These are phyloP conservation scores for Talaromyces thailandensis DNA, from an alignment of 495 filamentous ascomycete genomes.

Conservation along the genomic window DNA sequence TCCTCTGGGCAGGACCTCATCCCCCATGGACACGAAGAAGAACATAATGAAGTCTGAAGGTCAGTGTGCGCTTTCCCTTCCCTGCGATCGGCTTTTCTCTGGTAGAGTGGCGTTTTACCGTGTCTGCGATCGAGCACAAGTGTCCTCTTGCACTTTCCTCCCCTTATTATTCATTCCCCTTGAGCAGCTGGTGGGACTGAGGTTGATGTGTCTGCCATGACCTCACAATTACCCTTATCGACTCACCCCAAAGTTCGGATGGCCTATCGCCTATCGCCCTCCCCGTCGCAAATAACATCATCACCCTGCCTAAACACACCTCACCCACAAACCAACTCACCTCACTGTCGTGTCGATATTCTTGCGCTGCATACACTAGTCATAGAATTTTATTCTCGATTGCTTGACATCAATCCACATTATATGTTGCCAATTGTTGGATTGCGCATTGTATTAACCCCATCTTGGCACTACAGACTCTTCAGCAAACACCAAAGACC, in stretches of 20 bases:
- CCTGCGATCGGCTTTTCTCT: background rate
- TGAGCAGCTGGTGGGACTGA: constrained; percentile 24
- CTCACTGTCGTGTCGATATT: background rate
- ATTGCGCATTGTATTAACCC: background rate
- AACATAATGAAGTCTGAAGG: constrained; percentile 34
- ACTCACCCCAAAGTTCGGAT: background rate
- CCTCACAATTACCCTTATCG: constrained; percentile 25
- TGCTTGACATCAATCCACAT: background rate
- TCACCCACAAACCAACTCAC: background rate
- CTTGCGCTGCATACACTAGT: background rate
- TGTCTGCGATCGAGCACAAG: background rate
- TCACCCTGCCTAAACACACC: background rate
- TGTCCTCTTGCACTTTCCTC: background rate
- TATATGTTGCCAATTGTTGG: background rate
- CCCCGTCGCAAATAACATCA: background rate
- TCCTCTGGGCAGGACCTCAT: constrained; percentile 24
- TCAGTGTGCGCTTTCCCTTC: constrained; percentile 16
- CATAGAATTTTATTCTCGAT: background rate
- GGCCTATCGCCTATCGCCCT: background rate
- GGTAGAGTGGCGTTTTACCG: background rate
- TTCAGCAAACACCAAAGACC: constrained; percentile 34
- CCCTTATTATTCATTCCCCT: constrained; percentile 10
- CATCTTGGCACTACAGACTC: constrained; percentile 24
- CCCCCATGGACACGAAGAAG: constrained; percentile 46
- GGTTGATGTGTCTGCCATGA: constrained; percentile 20